Evolutionary conservation across 106 monocot genomes (phyloP).

Genomic region (Acanthochlamys bracteata): DNA sequence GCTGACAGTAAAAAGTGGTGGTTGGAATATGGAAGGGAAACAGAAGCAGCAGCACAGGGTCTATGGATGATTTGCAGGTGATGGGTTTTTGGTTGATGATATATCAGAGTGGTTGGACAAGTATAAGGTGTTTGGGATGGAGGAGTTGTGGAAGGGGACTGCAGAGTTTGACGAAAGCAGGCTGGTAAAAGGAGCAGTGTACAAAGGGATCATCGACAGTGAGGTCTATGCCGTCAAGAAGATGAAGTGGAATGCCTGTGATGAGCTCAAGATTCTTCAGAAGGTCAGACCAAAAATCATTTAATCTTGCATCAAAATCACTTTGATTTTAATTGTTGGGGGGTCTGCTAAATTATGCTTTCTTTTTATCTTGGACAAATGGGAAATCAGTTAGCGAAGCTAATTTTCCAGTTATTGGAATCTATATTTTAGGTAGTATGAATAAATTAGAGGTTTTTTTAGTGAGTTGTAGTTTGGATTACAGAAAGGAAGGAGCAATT

Average conservation of each 20-base stretch:
- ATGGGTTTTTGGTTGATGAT: conserved; percentile 41
- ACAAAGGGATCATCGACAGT: conserved; percentile 37
- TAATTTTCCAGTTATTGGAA: too few relatives aligned
- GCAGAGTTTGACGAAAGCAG: conserved; percentile 37
- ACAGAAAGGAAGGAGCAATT: too few relatives aligned
- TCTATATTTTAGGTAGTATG: too few relatives aligned
- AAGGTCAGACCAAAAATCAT: conserved; percentile 33
- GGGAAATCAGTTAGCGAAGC: too few relatives aligned
- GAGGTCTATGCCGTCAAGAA: conserved; percentile 62
- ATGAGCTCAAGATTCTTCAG: conserved; percentile 83
- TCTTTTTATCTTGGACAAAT: background rate
- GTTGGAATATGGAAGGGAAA: background rate
- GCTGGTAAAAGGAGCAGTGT: conserved; percentile 60
- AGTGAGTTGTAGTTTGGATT: too few relatives aligned
- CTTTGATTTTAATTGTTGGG: background rate
- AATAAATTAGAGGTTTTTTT: too few relatives aligned
- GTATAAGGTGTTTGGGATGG: conserved; percentile 54
- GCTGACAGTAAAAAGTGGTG: background rate
- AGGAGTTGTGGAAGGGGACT: conserved; percentile 49
- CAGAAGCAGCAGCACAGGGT: background rate
- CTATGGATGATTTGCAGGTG: background rate
- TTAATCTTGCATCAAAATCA: background rate
- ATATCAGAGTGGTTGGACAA: conserved; percentile 75
- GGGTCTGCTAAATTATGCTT: background rate
- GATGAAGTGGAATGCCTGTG: conserved; percentile 88